Evolutionary conservation across 2,329 filamentous ascomycete genomes (phyloP).

Genomic region (Gaeumannomyces sp.): DNA sequence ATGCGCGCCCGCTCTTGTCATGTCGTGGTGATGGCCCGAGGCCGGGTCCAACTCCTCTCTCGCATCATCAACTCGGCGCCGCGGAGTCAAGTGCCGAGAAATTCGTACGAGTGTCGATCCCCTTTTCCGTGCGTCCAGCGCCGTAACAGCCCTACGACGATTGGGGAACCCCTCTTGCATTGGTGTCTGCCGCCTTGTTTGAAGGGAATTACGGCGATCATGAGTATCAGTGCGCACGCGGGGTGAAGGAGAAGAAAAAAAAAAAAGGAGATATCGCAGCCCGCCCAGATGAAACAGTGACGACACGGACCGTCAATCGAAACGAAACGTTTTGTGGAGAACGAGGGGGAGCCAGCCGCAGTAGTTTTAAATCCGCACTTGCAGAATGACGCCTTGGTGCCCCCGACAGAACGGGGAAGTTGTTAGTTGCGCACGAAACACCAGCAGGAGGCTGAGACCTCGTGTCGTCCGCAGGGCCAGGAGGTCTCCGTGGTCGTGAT

Average conservation of each 20-base stretch:
- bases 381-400: background rate
- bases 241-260: background rate
- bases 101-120: background rate
- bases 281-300: background rate
- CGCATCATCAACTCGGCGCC: background rate
- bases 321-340: background rate
- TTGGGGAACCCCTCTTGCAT: background rate
- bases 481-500: background rate
- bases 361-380: background rate
- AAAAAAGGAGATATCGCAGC: background rate
- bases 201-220: background rate
- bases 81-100: background rate
- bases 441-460: background rate
- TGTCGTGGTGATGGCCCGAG: background rate
- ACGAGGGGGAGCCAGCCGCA: background rate
- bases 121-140: background rate
- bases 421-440: background rate
- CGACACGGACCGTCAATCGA: background rate
- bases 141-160: background rate
- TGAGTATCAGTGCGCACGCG: background rate
- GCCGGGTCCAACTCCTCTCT: background rate
- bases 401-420: background rate
- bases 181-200: background rate
- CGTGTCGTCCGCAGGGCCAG: background rate
- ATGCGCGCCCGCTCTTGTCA: too few species aligned